Conservation (phyloP, 1,139 yeast species). For the Candida pseudoviswanathii region DNA sequence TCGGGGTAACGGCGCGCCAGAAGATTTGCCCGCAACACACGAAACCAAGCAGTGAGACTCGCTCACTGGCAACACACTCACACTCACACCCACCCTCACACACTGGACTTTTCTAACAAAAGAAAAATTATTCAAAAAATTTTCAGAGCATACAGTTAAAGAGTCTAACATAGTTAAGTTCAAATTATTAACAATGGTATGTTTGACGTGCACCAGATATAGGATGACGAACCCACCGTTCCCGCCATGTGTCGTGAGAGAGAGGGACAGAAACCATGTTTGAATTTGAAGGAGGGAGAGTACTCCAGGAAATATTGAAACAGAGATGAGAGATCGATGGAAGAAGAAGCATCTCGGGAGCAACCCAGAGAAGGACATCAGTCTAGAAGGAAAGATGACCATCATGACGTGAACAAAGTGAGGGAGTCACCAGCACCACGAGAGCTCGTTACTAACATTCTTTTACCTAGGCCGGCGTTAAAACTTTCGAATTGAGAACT, state of each 20-base stretch:
- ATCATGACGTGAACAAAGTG: not conserved
- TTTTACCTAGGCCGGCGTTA: constrained; percentile 73
- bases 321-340: too few species aligned
- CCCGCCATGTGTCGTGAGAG: too few species aligned
- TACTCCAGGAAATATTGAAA: too few species aligned
- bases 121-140: constrained; percentile 10
- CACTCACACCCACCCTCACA: too few species aligned
- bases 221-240: too few species aligned
- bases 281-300: too few species aligned
- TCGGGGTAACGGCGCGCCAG: too few species aligned
- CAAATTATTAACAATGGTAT: constrained; percentile 20
- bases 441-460: constrained; percentile 2
- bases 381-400: too few species aligned
- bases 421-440: not conserved
- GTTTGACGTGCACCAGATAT: constrained; percentile 8
- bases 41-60: not conserved
- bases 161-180: constrained; percentile 4
- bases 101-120: constrained; percentile 4
- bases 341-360: too few species aligned
- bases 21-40: not conserved
- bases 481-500: constrained; percentile 95
- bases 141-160: constrained; percentile 8
- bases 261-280: too few species aligned
- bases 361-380: too few species aligned
- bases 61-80: too few species aligned